phyloP scores from a whole-genome alignment of 192 early-diverging fungal genomes.

The Geranomyces variabilis region DNA sequence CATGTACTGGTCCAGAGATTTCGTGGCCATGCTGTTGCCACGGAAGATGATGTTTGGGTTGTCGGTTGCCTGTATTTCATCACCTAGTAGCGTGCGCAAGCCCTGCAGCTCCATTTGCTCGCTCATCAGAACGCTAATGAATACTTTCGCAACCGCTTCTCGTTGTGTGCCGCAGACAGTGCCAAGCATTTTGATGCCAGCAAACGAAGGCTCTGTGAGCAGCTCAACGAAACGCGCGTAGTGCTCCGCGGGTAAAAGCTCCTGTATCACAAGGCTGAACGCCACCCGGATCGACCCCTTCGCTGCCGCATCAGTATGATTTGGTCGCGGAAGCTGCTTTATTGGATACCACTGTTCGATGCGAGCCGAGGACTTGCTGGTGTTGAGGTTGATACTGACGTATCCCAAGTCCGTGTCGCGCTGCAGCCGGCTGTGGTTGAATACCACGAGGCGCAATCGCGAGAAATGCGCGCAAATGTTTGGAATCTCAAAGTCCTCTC shows the following conservation, averaged over 20 bases:
- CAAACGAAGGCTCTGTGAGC: conserved; percentile 45
- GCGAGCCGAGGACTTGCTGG: conserved; percentile 25
- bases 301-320: conserved; percentile 1
- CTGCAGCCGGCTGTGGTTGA: conserved; percentile 40
- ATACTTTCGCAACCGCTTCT: conserved; percentile 44
- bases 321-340: conserved; percentile 22
- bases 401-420: conserved; percentile 45
- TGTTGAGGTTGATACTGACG: conserved; percentile 39
- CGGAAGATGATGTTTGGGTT: conserved; percentile 63
- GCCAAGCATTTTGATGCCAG: conserved; percentile 41
- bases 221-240: conserved; percentile 43
- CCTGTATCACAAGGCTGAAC: conserved; percentile 36
- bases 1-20: conserved; percentile 63
- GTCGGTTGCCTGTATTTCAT: conserved; percentile 44
- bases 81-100: conserved; percentile 30
- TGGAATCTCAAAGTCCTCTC: conserved; percentile 45
- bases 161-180: conserved; percentile 33
- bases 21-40: conserved; percentile 60
- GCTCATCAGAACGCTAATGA: conserved; percentile 37
- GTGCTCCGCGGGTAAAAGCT: conserved; percentile 36
- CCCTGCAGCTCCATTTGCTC: conserved; percentile 39
- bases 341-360: conserved; percentile 49
- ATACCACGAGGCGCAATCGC: conserved; percentile 35
- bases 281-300: conserved; percentile 41
- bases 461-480: conserved; percentile 43